phyloP scores from a whole-genome alignment of 2,329 filamentous ascomycete genomes.

The Chrysosporium keratinophilum region DNA sequence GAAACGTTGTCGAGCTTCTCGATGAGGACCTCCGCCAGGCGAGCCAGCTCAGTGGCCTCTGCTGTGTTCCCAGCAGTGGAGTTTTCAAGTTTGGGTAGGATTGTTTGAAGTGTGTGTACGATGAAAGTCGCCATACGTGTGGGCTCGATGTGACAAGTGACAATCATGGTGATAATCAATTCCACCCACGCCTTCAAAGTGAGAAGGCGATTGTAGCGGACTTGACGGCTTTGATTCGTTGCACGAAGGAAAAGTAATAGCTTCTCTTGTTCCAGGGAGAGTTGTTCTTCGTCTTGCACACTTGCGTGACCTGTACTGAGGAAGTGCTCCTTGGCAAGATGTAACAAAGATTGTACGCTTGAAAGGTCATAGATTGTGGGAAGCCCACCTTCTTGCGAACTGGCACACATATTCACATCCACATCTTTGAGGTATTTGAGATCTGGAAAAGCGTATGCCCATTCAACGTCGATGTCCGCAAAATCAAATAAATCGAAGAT shows the following conservation, averaged over 20 bases:
- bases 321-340: slow-evolving; percentile 39
- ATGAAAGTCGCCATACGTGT: slow-evolving; percentile 65
- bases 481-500: slow-evolving; percentile 94
- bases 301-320: slow-evolving; percentile 37
- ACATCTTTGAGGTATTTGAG: slow-evolving; percentile 55
- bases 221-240: slow-evolving; percentile 32
- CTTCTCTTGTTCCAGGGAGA: slow-evolving; percentile 31
- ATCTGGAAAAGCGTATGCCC: slow-evolving; percentile 40
- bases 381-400: slow-evolving; percentile 45
- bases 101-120: slow-evolving; percentile 73
- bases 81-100: slow-evolving; percentile 75
- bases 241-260: slow-evolving; percentile 32
- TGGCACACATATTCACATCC: slow-evolving; percentile 55
- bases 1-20: slow-evolving; percentile 32
- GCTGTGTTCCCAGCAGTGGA: slow-evolving; percentile 58
- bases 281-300: slow-evolving; percentile 33
- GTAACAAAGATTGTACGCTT: slow-evolving; percentile 62
- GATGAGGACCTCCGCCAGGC: slow-evolving; percentile 59
- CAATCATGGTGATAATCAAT: slow-evolving; percentile 70
- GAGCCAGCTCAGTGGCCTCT: slow-evolving; percentile 65
- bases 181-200: slow-evolving; percentile 77
- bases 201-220: slow-evolving; percentile 44
- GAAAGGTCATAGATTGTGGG: slow-evolving; percentile 54
- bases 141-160: slow-evolving; percentile 67
- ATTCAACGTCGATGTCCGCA: slow-evolving; percentile 52